phyloP scores from a whole-genome alignment of 768 basidiomycete genomes.

The Hemileccinum rubropunctum region DNA sequence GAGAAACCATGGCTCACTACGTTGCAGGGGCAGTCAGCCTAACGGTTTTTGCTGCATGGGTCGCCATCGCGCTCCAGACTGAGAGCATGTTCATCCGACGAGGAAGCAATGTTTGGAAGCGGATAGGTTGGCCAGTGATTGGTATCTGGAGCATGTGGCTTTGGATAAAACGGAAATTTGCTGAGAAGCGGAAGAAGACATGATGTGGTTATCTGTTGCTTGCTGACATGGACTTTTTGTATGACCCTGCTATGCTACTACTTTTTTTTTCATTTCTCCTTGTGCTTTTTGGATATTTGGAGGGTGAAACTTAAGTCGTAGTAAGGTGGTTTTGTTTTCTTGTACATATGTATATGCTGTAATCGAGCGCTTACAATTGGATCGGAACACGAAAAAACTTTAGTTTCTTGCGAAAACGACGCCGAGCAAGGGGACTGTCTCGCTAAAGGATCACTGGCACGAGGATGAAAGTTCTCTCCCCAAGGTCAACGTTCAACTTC shows the following conservation, averaged over 20 bases:
- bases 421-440: too few species aligned
- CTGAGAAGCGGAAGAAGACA: constrained; percentile 2
- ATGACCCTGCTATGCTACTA: neutral
- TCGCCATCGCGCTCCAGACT: constrained; percentile 50
- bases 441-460: too few species aligned
- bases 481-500: too few species aligned
- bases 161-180: neutral
- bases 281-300: neutral
- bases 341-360: neutral
- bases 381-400: neutral
- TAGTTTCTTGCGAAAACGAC: too few species aligned
- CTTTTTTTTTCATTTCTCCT: neutral
- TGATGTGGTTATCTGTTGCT: constrained; percentile 1
- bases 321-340: neutral
- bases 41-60: constrained; percentile 52
- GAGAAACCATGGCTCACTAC: constrained; percentile 38
- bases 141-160: neutral
- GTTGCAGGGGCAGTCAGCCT: constrained; percentile 41
- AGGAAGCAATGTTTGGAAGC: constrained; percentile 15
- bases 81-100: constrained; percentile 23
- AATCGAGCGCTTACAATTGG: neutral
- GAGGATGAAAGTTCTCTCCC: too few species aligned
- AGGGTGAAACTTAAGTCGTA: too few species aligned
- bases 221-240: neutral
- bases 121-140: constrained; percentile 22